Percentiles rank a stretch among this genome's conserved stretches.
Evolutionary conservation across 2,329 filamentous ascomycete genomes (phyloP).

Genomic region (Colletotrichum sublineola): DNA sequence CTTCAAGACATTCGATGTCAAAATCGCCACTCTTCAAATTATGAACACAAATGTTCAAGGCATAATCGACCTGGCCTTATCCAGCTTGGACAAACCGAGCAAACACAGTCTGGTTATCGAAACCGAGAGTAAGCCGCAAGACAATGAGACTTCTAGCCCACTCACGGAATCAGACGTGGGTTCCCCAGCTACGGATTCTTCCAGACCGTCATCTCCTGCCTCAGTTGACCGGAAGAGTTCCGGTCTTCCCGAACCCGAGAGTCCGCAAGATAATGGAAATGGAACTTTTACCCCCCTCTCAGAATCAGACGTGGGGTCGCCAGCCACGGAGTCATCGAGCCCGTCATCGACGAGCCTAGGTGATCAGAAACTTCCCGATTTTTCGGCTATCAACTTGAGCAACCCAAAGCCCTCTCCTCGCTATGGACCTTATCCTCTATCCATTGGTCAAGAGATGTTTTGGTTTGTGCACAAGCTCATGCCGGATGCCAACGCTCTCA

Average conservation of each 20-base stretch:
- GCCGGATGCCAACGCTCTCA: constrained; percentile 1
- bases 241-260: neutral
- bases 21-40: neutral
- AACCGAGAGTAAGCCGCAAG: neutral
- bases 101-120: neutral
- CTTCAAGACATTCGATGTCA: neutral
- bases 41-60: neutral
- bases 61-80: neutral
- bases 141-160: neutral
- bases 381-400: neutral
- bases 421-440: neutral
- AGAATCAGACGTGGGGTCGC: neutral
- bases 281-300: neutral
- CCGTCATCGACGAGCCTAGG: neutral
- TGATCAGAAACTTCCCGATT: neutral
- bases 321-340: neutral
- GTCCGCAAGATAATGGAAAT: neutral
- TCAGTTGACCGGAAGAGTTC: neutral
- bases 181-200: neutral
- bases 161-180: neutral
- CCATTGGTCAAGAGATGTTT: constrained; percentile 5
- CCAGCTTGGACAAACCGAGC: neutral
- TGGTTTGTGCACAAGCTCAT: constrained; percentile 1
- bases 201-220: too few species aligned
- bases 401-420: neutral